phyloP scores from a whole-genome alignment of 1,284 basidiomycete genomes.

The Ustilago nuda region DNA sequence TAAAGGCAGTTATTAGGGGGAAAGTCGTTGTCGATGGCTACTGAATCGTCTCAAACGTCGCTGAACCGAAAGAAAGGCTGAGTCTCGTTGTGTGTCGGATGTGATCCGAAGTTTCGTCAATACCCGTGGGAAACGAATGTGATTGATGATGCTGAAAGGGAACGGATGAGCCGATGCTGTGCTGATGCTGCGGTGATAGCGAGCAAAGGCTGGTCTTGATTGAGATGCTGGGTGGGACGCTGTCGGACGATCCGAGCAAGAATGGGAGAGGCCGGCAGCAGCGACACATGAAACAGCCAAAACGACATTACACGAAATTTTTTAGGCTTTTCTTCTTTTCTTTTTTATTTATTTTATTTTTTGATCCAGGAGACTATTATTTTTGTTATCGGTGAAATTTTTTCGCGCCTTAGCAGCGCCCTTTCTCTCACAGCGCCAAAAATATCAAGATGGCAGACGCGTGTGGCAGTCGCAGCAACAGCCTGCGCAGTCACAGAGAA shows the following conservation, averaged over 20 bases:
- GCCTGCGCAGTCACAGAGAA: neutral
- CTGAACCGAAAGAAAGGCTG: neutral
- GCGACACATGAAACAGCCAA: constrained; percentile 5
- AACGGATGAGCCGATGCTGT: neutral
- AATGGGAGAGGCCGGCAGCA: neutral
- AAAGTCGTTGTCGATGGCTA: too few relatives aligned
- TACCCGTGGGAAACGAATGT: neutral
- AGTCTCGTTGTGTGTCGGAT: neutral
- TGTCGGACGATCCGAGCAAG: constrained; percentile 31
- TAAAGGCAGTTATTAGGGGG: too few relatives aligned
- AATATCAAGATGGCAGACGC: neutral
- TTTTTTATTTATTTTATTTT: constrained; percentile 1
- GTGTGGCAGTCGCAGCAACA: neutral
- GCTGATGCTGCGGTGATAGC: neutral
- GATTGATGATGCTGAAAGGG: neutral
- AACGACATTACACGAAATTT: neutral
- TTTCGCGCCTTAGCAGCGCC: neutral
- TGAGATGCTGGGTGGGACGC: neutral
- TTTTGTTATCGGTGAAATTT: constrained; percentile 15
- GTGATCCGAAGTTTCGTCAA: neutral
- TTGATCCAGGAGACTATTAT: too few relatives aligned
- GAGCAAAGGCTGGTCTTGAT: neutral
- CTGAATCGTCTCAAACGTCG: neutral
- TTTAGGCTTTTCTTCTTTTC: neutral
- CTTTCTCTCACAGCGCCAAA: neutral